Base-by-base conservation (phyloP, 1,139 yeast genomes). In the Lodderomyces margitis region DNA sequence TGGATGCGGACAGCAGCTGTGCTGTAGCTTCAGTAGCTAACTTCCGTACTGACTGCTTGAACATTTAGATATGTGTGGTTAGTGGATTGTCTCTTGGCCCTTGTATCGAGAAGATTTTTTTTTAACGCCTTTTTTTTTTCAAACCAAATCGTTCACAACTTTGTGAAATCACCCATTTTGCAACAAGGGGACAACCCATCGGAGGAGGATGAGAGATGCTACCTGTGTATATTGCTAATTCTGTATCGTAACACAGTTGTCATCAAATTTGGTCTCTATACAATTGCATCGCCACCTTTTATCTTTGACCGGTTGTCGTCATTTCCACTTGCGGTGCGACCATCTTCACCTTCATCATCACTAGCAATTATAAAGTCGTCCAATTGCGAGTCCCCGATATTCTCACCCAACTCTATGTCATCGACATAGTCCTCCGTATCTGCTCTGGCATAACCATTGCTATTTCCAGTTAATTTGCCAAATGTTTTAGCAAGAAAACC, bases 401-500 rank as follows among this genome's bases (percentile, higher is more conserved):
- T 53, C 15, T 58, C 68, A 10, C 63, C 68, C 63, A 73, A 47
- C 51, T 73, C 79, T 33, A 74, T 68, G 38, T 68, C 68, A 38
- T 62, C 65, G 21, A 24, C 27, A 37, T 54, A 54, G 8, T 53
- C 54, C 9, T 57, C 59, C 12, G 49, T 45, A 9, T 37, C 25
- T 9, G 61, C 58, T 37, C 59, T 62, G 6, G 61, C 56, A 44
- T 66, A 66, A 16, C 49, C 47, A 4, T 65, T 65, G 56, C 50
- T 15, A 27, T 30, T 24, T 10, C 74, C 64, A 38, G 58, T 63
- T 37, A 75, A 54, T 52, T 66, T 74, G 45, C 56, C 61, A 31
- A 72, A 56, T 2, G 78, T 72, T 42, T 68, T 70, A 12, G 68
- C 54, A 8, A 75, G 49, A 43, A 75, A 59, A 2, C 73, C 65